phyloP scores from a whole-genome alignment of 352 stramenopile species.

The Globisporangium abappressorium region DNA sequence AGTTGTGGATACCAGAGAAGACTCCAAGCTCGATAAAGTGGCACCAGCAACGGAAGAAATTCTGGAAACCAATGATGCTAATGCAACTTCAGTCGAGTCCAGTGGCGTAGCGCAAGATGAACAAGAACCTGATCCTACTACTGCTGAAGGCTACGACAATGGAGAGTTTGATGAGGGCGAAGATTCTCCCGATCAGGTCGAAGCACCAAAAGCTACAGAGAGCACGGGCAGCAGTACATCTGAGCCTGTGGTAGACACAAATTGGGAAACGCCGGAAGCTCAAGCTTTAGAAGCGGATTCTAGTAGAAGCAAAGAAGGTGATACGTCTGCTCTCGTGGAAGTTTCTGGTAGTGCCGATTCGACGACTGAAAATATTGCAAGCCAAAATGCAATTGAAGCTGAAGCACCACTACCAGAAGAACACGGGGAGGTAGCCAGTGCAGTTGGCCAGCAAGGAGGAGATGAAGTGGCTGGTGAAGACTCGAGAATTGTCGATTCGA shows the following conservation, averaged over 20 bases:
- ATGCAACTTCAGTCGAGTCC: background rate
- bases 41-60: background rate
- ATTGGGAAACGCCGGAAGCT: background rate
- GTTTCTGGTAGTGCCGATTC: background rate
- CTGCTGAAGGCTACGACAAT: background rate
- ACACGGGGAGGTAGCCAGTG: background rate
- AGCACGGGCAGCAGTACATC: background rate
- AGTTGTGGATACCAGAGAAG: too few species aligned
- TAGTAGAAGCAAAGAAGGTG: background rate
- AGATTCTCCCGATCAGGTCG: background rate
- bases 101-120: background rate
- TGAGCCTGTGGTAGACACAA: background rate
- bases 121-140: background rate
- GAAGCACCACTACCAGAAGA: background rate
- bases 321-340: background rate
- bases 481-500: background rate
- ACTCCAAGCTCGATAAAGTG: background rate
- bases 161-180: background rate
- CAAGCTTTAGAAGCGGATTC: background rate
- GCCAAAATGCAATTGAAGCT: background rate
- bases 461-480: background rate
- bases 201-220: background rate
- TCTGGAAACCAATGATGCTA: background rate
- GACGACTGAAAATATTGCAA: background rate
- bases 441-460: background rate